Conservation (phyloP, 2,329 filamentous ascomycete species). For the Cladophialophora bantiana region DNA sequence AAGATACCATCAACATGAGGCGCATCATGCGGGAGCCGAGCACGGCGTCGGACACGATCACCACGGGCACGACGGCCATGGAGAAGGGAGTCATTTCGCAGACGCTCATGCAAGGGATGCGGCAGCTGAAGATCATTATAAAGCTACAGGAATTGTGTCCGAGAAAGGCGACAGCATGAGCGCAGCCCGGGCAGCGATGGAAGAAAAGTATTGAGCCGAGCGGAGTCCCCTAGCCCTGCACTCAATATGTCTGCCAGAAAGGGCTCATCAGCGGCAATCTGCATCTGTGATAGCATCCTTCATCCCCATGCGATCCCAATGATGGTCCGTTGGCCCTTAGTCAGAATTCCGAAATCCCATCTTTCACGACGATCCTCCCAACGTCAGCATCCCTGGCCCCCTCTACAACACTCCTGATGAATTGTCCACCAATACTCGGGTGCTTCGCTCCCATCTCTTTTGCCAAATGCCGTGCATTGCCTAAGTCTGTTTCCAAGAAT, state of each 20-base stretch:
- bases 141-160: background rate
- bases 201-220: slow-evolving; percentile 8
- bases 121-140: background rate
- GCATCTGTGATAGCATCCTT: background rate
- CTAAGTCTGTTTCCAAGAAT: slow-evolving; percentile 55
- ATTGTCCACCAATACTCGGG: slow-evolving; percentile 42
- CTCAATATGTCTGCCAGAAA: background rate
- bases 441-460: slow-evolving; percentile 40
- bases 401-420: slow-evolving; percentile 39
- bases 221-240: too few relatives aligned
- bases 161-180: background rate
- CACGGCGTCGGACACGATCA: background rate
- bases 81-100: slow-evolving; percentile 17
- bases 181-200: slow-evolving; percentile 3
- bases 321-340: slow-evolving; percentile 25
- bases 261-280: background rate
- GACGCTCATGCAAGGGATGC: slow-evolving; percentile 10
- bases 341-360: slow-evolving; percentile 43
- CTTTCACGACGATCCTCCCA: slow-evolving; percentile 43
- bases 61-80: background rate
- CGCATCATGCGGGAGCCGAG: background rate
- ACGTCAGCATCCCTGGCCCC: slow-evolving; percentile 45
- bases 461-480: slow-evolving; percentile 41
- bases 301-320: background rate
- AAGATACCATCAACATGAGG: background rate